Evolutionary conservation across 805 yeast genomes (phyloP), one percentile per base, ranked within the genome.

Genomic region (Ogataea parapolymorpha): DNA sequence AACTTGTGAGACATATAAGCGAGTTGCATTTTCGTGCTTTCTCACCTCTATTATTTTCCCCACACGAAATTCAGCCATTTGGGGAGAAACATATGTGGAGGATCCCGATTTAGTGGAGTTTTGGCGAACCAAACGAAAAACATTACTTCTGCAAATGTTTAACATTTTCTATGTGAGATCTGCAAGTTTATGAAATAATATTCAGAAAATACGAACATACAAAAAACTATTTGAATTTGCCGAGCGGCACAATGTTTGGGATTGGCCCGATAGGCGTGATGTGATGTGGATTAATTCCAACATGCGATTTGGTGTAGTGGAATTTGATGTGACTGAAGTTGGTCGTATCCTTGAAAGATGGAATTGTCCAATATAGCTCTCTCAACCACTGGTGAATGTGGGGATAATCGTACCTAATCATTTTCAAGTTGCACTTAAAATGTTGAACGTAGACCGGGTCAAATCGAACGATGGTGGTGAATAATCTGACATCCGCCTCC

Each of bases 391-490:
- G 68, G 65, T 88, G 83, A 39, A 90, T 63, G 53, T 71, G 66
- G 16, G 97, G 97, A 61, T 79, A 91, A 49, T 87, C 85, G 31
- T 56, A 62, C 58, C 96, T 77, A 54, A 91, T 85, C 71, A 81
- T 83, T 35, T 81, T 81, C 46, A 88, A 63, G 63, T 91, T 91
- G 63, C 96, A 86, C 67, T 91, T 93, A 77, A 91, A 93, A 63
- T 91, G 97, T 64, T 90, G 96, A 39, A 84, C 91, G 59, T 91
- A 91, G 16, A 89, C 95, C 1, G 95, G 85, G 62, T 91, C 98
- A 56, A 91, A 91, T 55, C 99, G 78, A 32, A 88, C 72, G 44
- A 91, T 81, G 2, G 98, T 91, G 17, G 96, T 80, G 67, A 68
- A 91, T 36, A 91, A 75, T 50, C 97, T 74, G 43, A 91, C 72